Percentiles rank a stretch among this genome's conserved stretches.
Evolutionary conservation across 768 basidiomycete genomes (phyloP).

Genomic region (Trametes cingulata): DNA sequence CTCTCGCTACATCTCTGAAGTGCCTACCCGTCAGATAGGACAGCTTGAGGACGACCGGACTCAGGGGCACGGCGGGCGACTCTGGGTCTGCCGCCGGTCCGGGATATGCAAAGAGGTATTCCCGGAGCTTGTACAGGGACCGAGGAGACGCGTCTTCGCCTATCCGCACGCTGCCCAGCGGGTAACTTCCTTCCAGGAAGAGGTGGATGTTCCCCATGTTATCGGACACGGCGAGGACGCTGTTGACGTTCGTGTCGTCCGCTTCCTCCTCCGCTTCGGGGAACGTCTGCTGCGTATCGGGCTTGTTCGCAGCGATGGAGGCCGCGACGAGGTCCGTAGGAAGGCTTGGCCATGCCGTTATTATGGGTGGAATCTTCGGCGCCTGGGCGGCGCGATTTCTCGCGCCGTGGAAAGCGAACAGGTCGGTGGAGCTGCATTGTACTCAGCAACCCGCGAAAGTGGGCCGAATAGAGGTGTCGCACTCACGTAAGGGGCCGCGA

Average conservation of each 20-base stretch:
- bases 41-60: conserved; percentile 51
- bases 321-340: conserved; percentile 54
- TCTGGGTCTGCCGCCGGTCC: conserved; percentile 34
- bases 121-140: conserved; percentile 49
- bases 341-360: conserved; percentile 70
- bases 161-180: conserved; percentile 55
- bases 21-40: conserved; percentile 58
- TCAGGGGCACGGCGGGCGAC: conserved; percentile 33
- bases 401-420: conserved; percentile 79
- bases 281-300: conserved; percentile 32
- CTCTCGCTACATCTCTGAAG: conserved; percentile 67
- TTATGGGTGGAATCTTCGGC: conserved; percentile 54
- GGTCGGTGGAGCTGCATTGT: conserved; percentile 62
- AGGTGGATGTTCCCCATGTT: conserved; percentile 56
- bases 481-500: conserved; percentile 64
- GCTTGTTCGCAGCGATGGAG: conserved; percentile 54
- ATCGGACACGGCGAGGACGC: conserved; percentile 65
- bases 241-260: conserved; percentile 55
- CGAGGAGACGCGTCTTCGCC: conserved; percentile 31
- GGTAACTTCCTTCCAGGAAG: conserved; percentile 78
- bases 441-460: background rate
- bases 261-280: conserved; percentile 43
- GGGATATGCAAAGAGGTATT: conserved; percentile 50
- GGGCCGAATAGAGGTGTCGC: conserved; percentile 9
- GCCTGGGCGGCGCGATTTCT: conserved; percentile 50